Base-by-base conservation (phyloP, 352 stramenopile genomes). In the Pilasporangium apinafurcum region DNA sequence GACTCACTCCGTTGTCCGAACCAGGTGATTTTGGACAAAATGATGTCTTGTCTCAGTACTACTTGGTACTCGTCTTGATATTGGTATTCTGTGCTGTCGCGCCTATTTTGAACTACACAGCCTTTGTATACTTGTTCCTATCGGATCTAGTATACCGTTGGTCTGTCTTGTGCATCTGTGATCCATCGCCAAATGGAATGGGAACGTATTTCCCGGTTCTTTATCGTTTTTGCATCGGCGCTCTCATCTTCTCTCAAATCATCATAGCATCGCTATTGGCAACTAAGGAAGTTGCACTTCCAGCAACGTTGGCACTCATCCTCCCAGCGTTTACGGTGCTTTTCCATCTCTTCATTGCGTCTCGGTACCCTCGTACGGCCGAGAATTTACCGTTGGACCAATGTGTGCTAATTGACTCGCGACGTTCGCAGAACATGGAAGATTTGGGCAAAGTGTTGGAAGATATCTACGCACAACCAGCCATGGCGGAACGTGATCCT, bases 51-150 rank as follows among this genome's bases (percentile, higher is more conserved):
- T 64, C 77, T 24, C 68, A 86, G 51, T 87, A 82, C 48, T 88
- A 70, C 35, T 53, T 89, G 37, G 68, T 87, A 18, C 48, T 92
- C 31, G 80, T 92, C 52, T 59, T 90, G 6, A 65, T 86, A 24
- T 48, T 92, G 25, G 75, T 87, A 10, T 92, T 92, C 54, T 70
- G 65, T 21, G 39, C 73, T 9, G 77, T 92, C 9, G 77, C 81
- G 2, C 81, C 81, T 3, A 88, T 92, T 44, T 49, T 92, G 45
- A 79, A 65, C 56, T 92, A 90, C 62, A 87, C 90, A 46, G 69
- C 78, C 18, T 46, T 80, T 14, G 8, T 61, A 14, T 92, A 90
- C 42, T 56, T 90, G 29, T 56, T 88, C 34, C 44, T 90, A 10
- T 78, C 81, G 14, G 81, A 92, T 37, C 51, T 90, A 6, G 67